Conservation (phyloP, 2,329 filamentous ascomycete genomes). For the Xylariales sp. region DNA sequence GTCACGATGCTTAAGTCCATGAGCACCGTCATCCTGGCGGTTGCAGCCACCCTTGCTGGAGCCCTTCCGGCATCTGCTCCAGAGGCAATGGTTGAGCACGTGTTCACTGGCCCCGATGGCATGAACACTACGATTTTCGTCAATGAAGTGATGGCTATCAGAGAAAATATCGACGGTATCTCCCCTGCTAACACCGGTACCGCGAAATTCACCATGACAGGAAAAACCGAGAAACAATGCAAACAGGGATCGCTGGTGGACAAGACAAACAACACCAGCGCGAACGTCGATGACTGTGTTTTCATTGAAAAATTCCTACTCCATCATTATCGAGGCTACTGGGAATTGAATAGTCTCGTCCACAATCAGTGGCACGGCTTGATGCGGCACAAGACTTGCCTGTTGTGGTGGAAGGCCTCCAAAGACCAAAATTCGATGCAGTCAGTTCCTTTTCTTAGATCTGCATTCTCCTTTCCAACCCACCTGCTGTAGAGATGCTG, state of each 20-base stretch:
- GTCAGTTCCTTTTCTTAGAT: no score
- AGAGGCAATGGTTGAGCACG: no score
- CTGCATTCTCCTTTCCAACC: no score
- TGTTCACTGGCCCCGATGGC: no score
- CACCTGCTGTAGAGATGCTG: no score
- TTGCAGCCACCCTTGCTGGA: no score
- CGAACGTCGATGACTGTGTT: conserved; percentile 4
- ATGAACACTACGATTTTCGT: no score
- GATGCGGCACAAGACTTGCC: background rate
- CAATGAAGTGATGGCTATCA: no score
- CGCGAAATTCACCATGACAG: background rate
- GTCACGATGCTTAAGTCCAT: no score
- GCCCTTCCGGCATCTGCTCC: no score
- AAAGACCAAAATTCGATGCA: background rate
- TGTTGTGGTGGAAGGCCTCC: background rate
- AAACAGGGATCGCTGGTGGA: background rate
- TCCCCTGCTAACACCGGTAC: background rate
- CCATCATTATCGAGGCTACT: background rate
- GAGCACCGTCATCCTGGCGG: no score
- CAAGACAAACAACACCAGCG: background rate
- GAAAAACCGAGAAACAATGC: background rate
- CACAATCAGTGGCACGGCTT: background rate
- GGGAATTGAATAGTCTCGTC: background rate
- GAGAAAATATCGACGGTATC: no score
- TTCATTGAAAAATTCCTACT: conserved; percentile 1